Evolutionary conservation across 2,329 filamentous ascomycete genomes (phyloP), one percentile per base, ranked within the genome.

Genomic region (Chaetomiaceae sp.): DNA sequence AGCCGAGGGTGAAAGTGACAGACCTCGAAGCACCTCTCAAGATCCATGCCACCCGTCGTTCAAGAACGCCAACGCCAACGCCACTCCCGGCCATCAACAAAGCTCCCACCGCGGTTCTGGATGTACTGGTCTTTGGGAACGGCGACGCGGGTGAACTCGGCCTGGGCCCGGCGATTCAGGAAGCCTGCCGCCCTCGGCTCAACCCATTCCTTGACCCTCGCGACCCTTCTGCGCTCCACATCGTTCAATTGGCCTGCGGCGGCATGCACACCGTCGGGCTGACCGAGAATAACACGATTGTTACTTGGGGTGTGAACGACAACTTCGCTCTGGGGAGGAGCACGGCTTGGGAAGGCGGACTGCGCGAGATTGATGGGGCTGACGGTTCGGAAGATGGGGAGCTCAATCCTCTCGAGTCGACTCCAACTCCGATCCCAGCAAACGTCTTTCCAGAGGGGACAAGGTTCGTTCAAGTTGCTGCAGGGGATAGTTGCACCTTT

Each of bases 301-400:
- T 45, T 8, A 45, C 42, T 4, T 45, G 42, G 42, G 42, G 42
- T 12, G 27, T 45, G n/a, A 45, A 45, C 14, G 42, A 45, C 42
- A 45, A 31, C 27, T 20, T 9, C 27, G 42, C 42, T 34, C 29
- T 45, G 4, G 27, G 27, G 17, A 46, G 43, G 12, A 40, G 15
- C 9, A 40, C 19, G 11, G 38, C 15, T 12, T 40, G 38, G 38
- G 38, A 40, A 4, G 38, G 38, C 9, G 20, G 38, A 2, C 19
- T 40, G 38, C 38, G 38, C 3, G 38, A 40, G 9, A n/a, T 40
- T 14, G 38, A 40, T 23, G 38, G 38, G 2, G 38, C 38, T 3
- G 38, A 40, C n/a, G n/a, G n/a, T n/a, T n/a, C n/a, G 3, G 38
- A 40, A 3, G 38, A 40, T 14, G 38, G 38, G 9, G 20, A 40